A percentile compares a stretch with the other conserved stretches of the same genome.
These are phyloP conservation scores for Anisogramma anomala DNA, from an alignment of 2,329 filamentous ascomycete genomes.

Conservation along the genomic window DNA sequence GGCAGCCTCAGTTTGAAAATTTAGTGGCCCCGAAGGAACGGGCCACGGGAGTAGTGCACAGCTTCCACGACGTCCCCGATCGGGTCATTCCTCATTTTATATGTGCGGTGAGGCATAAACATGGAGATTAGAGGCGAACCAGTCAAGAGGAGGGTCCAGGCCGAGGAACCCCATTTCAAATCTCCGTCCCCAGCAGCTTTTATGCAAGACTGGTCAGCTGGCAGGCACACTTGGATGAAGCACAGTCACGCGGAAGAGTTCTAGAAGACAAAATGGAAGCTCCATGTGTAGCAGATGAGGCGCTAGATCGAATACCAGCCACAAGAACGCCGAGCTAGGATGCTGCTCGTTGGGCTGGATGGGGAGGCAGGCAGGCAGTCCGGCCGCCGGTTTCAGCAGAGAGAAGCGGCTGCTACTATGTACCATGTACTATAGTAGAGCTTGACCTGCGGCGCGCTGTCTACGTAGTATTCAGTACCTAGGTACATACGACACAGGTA, in stretches of 20 bases:
- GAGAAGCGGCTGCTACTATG: not conserved
- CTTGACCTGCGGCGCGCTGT: not conserved
- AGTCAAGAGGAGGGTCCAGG: not conserved
- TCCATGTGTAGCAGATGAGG: not conserved
- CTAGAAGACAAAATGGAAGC: not conserved
- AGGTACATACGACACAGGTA: too few relatives aligned
- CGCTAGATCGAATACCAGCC: not conserved
- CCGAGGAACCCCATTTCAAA: conserved; percentile 1
- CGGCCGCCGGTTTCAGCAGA: conserved; percentile 2
- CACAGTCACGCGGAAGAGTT: not conserved
- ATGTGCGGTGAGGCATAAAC: too few relatives aligned
- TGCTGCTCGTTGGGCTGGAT: conserved; percentile 8
- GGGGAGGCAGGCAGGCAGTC: too few relatives aligned
- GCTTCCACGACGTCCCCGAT: too few relatives aligned
- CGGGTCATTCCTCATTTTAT: too few relatives aligned
- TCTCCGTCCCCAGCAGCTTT: conserved; percentile 5
- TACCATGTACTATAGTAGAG: not conserved
- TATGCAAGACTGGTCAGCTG: not conserved
- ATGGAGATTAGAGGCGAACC: not conserved
- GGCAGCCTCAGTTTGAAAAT: too few relatives aligned
- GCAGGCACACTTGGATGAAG: not conserved
- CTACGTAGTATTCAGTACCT: too few relatives aligned
- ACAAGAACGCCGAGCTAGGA: conserved; percentile 1
- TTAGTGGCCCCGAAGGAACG: too few relatives aligned
- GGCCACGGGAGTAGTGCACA: too few relatives aligned